Percentiles rank a stretch among this genome's conserved stretches.
These are phyloP conservation scores for Coemansia sp. DNA, from an alignment of 192 early-diverging fungal species.

Conservation along the genomic window DNA sequence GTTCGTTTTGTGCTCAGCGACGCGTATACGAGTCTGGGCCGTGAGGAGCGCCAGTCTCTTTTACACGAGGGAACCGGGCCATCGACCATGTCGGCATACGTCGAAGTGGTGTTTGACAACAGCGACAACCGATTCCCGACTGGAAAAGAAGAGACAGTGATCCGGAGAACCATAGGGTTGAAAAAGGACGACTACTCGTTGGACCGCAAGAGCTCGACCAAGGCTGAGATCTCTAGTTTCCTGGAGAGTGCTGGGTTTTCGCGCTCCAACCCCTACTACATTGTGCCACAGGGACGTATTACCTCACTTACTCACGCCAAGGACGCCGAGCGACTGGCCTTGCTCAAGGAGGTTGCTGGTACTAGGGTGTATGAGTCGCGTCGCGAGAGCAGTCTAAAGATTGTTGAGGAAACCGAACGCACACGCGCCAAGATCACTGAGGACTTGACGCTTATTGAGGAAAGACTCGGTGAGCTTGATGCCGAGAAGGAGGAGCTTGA, in stretches of 20 bases:
- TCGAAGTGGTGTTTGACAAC: slow-evolving; percentile 97
- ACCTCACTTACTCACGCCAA: slow-evolving; percentile 94
- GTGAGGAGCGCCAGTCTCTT: slow-evolving; percentile 92
- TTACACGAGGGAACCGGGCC: slow-evolving; percentile 93
- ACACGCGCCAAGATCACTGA: slow-evolving; percentile 91
- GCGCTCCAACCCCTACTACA: slow-evolving; percentile 96
- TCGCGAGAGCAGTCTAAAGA: slow-evolving; percentile 85
- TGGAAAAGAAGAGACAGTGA: slow-evolving; percentile 85
- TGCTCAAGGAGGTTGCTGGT: slow-evolving; percentile 98
- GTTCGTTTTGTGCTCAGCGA: slow-evolving; percentile 96
- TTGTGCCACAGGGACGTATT: slow-evolving; percentile 95
- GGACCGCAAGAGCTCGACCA: slow-evolving; percentile 91
- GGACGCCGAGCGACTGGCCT: slow-evolving; percentile 83
- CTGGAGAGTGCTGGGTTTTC: slow-evolving; percentile 97
- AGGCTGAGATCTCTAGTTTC: slow-evolving; percentile 90
- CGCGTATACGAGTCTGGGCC: slow-evolving; percentile 90
- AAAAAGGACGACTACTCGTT: slow-evolving; percentile 99
- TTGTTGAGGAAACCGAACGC: slow-evolving; percentile 85
- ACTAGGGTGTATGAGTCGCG: slow-evolving; percentile 95
- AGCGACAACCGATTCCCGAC: slow-evolving; percentile 95
- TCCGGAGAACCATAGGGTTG: slow-evolving; percentile 92
- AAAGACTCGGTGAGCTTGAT: slow-evolving; percentile 87
- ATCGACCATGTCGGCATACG: slow-evolving; percentile 93
- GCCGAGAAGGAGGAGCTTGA: slow-evolving; percentile 93
- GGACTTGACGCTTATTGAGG: slow-evolving; percentile 84